A percentile compares a stretch with the other conserved stretches of the same genome.
These are phyloP conservation scores for Marchantia paleacea DNA, from an alignment of 225 moss, liverwort and hornwort genomes.

Conservation along the genomic window DNA sequence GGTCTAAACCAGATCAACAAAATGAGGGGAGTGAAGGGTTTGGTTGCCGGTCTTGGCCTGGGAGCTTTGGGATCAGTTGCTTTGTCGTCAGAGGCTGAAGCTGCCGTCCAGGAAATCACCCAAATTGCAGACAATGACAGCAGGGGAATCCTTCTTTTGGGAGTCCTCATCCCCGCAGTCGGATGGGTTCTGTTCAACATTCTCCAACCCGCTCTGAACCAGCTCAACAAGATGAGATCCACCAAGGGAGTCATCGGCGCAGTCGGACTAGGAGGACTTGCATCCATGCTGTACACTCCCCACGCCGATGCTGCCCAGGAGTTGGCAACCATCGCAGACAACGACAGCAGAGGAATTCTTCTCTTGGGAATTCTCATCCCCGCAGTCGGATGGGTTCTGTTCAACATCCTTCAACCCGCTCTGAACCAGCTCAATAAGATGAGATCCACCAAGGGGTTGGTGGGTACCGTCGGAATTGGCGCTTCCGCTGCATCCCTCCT, in stretches of 20 bases:
- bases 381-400: conserved; percentile 84
- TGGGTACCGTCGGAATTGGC: conserved; percentile 64
- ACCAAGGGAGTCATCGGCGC: conserved; percentile 60
- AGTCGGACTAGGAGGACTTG: conserved; percentile 64
- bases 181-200: conserved; percentile 96
- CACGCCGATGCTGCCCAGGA: conserved; percentile 84
- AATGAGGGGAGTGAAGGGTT: conserved; percentile 64
- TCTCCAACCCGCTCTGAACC: conserved; percentile 79
- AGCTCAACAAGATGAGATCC: conserved; percentile 62
- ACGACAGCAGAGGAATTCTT: conserved; percentile 63
- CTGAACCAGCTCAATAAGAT: conserved; percentile 78
- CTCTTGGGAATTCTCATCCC: conserved; percentile 63
- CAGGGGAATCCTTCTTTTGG: conserved; percentile 56
- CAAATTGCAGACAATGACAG: conserved; percentile 61
- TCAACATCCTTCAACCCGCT: conserved; percentile 78
- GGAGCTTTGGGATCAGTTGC: conserved; percentile 58
- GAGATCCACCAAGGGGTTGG: conserved; percentile 39
- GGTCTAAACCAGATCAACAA: conserved; percentile 82
- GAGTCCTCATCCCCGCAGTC: conserved; percentile 59
- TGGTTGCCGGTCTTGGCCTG: conserved; percentile 70
- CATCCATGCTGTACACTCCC: conserved; percentile 47
- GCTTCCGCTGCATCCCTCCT: conserved; percentile 62
- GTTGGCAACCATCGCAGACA: conserved; percentile 50
- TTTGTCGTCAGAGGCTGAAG: conserved; percentile 66
- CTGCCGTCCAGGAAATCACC: conserved; percentile 66